These are phyloP conservation scores for Cryptococcus sp. DNA, from an alignment of 1,284 basidiomycete species.

Conservation along the genomic window DNA sequence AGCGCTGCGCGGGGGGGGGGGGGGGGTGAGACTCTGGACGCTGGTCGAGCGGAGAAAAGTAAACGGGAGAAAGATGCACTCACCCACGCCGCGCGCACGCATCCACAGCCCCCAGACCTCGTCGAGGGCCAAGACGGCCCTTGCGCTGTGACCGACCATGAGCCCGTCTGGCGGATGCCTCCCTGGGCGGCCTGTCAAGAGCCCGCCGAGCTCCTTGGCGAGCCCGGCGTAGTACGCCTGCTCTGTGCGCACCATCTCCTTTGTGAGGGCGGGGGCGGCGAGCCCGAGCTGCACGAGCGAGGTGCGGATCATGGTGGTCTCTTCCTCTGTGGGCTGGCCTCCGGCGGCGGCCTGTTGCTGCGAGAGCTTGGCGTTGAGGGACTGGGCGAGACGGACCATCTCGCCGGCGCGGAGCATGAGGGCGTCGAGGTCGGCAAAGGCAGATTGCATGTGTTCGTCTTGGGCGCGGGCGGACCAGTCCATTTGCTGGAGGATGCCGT, in stretches of 20 bases:
- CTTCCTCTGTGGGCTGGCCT: slow-evolving; percentile 57
- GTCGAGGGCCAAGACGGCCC: slow-evolving; percentile 80
- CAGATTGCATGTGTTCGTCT: slow-evolving; percentile 68
- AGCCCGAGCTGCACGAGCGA: slow-evolving; percentile 86
- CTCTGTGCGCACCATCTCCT: slow-evolving; percentile 86
- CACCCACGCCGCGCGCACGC: slow-evolving; percentile 85
- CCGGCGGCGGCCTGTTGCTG: slow-evolving; percentile 44
- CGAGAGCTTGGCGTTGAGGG: slow-evolving; percentile 78
- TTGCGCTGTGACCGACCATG: slow-evolving; percentile 42
- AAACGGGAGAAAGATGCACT: slow-evolving; percentile 46
- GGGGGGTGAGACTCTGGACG: too few species aligned
- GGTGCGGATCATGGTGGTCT: slow-evolving; percentile 78
- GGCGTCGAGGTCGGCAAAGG: slow-evolving; percentile 83
- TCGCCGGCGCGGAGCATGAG: slow-evolving; percentile 88
- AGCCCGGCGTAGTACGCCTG: slow-evolving; percentile 74
- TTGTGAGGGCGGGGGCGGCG: slow-evolving; percentile 67
- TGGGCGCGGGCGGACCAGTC: slow-evolving; percentile 64
- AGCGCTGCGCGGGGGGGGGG: slow-evolving; percentile 57
- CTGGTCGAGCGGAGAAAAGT: too few species aligned
- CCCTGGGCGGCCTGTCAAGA: slow-evolving; percentile 57
- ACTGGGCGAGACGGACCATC: slow-evolving; percentile 83
- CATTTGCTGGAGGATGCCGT: slow-evolving; percentile 72
- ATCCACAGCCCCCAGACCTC: slow-evolving; percentile 99
- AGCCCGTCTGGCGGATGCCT: slow-evolving; percentile 33
- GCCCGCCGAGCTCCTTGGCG: slow-evolving; percentile 72